A percentile compares a stretch with the other conserved stretches of the same genome.
Evolutionary conservation across 176 grass and related monocot genomes (phyloP).

Genomic region (Echinochloa phyllopogon): DNA sequence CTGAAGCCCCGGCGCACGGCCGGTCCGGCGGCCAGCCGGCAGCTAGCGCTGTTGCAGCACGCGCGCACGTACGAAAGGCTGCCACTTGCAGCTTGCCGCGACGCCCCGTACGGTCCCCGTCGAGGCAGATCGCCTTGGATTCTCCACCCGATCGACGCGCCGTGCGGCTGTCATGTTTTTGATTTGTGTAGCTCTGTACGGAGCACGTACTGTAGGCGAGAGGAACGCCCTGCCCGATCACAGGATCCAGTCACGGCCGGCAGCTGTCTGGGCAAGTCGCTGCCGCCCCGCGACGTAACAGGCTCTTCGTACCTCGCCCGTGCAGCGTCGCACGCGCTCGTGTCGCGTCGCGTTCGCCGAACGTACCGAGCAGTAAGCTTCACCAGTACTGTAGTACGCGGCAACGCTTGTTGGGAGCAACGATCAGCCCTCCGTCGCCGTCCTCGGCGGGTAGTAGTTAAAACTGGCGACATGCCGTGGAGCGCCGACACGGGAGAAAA

Average conservation of each 20-base stretch:
- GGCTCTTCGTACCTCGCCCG: background rate
- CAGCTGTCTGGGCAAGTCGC: background rate
- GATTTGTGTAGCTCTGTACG: background rate
- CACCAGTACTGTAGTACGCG: too few relatives aligned
- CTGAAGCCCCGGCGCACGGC: background rate
- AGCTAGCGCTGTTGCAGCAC: background rate
- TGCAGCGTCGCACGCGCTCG: too few relatives aligned
- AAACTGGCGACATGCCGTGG: too few relatives aligned
- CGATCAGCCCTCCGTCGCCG: too few relatives aligned
- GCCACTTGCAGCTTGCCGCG: background rate
- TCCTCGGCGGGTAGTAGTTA: too few relatives aligned
- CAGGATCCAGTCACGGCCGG: background rate
- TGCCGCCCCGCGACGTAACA: background rate
- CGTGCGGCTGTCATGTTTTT: too few relatives aligned
- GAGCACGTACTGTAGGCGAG: too few relatives aligned
- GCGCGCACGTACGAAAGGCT: background rate
- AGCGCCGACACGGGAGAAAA: constrained; percentile 14
- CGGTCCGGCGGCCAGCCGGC: background rate
- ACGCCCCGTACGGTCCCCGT: background rate
- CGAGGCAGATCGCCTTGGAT: constrained; percentile 25
- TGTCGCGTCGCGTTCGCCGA: background rate
- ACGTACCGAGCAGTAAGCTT: too few relatives aligned
- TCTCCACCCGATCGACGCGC: background rate
- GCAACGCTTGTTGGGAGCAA: too few relatives aligned
- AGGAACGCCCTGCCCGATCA: too few relatives aligned